These are phyloP conservation scores for Calonectria pseudoturangicola DNA, from an alignment of 2,329 filamentous ascomycete genomes.

Conservation along the genomic window DNA sequence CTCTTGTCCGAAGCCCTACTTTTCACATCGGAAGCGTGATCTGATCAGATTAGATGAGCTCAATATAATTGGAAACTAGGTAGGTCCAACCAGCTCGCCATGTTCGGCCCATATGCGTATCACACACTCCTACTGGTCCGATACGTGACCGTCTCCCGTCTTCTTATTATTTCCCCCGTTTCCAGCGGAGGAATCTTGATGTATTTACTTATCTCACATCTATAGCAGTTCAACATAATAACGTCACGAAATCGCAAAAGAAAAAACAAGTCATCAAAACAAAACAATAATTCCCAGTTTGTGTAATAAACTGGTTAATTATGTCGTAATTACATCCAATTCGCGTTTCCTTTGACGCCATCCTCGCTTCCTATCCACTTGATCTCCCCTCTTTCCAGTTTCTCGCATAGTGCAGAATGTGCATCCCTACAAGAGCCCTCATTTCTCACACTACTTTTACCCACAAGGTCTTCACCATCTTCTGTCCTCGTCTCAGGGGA, in stretches of 20 bases:
- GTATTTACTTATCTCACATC: neutral
- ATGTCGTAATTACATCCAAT: constrained; percentile 49
- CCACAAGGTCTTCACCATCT: neutral
- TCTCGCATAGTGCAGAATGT: constrained; percentile 31
- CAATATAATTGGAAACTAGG: neutral
- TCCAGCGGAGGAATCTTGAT: no score
- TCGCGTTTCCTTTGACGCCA: constrained; percentile 40
- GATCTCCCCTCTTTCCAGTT: constrained; percentile 13
- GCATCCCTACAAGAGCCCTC: neutral
- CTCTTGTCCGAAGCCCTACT: neutral
- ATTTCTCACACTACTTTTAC: constrained; percentile 8
- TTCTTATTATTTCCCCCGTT: no score
- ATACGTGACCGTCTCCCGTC: no score
- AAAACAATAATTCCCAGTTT: constrained; percentile 31
- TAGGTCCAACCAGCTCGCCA: no score
- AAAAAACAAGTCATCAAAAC: no score
- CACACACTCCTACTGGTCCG: no score
- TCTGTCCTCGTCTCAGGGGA: constrained; percentile 3
- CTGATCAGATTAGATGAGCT: no score
- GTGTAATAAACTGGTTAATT: constrained; percentile 47
- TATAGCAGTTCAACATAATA: neutral
- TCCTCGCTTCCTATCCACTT: constrained; percentile 21
- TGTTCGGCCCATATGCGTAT: no score
- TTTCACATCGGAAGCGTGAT: neutral
- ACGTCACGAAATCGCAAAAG: neutral